These are phyloP conservation scores for Ceratocystis smalleyi DNA, from an alignment of 2,329 filamentous ascomycete genomes.

Conservation along the genomic window DNA sequence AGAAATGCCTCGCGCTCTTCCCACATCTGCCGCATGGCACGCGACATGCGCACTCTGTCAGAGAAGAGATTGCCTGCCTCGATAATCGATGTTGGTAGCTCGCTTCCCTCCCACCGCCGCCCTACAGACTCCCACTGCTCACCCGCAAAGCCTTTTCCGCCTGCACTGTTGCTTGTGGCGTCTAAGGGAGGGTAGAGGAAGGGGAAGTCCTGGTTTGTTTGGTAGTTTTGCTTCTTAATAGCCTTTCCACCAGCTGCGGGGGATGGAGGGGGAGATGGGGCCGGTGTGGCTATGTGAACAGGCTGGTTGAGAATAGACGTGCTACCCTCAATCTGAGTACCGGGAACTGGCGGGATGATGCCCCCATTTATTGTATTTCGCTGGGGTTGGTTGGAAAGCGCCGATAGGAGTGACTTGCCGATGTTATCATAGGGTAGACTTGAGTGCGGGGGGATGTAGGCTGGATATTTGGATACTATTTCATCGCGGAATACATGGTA, in stretches of 20 bases:
- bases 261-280: constrained; percentile 86
- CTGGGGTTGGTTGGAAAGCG: constrained; percentile 58
- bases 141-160: constrained; percentile 72
- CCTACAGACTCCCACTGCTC: constrained; percentile 67
- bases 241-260: constrained; percentile 76
- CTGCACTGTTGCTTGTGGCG: constrained; percentile 72
- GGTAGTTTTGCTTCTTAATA: constrained; percentile 97
- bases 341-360: constrained; percentile 41
- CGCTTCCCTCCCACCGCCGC: constrained; percentile 80
- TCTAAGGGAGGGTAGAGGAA: constrained; percentile 94
- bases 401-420: constrained; percentile 78
- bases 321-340: constrained; percentile 40
- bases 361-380: constrained; percentile 45
- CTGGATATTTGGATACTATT: constrained; percentile 92
- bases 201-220: constrained; percentile 96
- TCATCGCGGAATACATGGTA: constrained; percentile 95
- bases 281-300: constrained; percentile 96
- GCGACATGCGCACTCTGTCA: constrained; percentile 74
- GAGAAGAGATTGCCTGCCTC: constrained; percentile 91
- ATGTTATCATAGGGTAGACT: constrained; percentile 75
- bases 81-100: constrained; percentile 84
- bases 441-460: constrained; percentile 78
- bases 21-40: constrained; percentile 87
- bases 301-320: constrained; percentile 81
- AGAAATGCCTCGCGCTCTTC: constrained; percentile 83